Conservation (phyloP, 1,284 basidiomycete species). For the Malassezia obtusa region DNA sequence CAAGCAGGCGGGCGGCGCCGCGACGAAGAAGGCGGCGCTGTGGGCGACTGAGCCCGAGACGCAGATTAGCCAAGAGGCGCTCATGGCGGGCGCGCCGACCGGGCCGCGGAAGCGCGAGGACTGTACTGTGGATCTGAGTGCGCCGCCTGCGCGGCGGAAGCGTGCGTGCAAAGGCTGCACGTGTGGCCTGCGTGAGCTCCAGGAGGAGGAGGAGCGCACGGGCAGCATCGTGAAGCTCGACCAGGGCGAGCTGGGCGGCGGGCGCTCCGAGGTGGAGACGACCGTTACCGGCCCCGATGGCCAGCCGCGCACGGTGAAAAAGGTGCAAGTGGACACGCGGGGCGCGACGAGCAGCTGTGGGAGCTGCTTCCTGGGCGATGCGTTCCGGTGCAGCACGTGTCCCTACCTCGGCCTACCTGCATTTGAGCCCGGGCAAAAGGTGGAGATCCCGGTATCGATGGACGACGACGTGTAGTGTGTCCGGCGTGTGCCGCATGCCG, state of each 20-base stretch:
- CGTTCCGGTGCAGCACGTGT: conserved; percentile 88
- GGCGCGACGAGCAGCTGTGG: conserved; percentile 77
- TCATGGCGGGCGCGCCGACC: conserved; percentile 26
- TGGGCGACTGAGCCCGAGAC: conserved; percentile 36
- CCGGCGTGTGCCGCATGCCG: not conserved
- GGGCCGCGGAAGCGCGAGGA: conserved; percentile 35
- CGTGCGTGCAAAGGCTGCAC: conserved; percentile 48
- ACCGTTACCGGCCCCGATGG: conserved; percentile 42
- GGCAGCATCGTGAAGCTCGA: conserved; percentile 35
- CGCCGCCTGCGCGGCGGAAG: conserved; percentile 28
- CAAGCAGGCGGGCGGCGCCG: conserved; percentile 19
- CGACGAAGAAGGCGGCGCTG: conserved; percentile 29
- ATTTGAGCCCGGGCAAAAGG: conserved; percentile 96
- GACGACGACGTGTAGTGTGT: conserved; percentile 33
- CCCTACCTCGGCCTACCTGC: conserved; percentile 92
- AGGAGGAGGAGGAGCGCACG: conserved; percentile 38
- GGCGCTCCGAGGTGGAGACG: conserved; percentile 31
- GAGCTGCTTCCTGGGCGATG: conserved; percentile 95
- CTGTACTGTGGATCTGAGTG: conserved; percentile 36
- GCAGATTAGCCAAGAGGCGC: conserved; percentile 32
- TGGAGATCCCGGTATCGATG: conserved; percentile 55
- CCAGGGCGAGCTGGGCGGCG: conserved; percentile 23
- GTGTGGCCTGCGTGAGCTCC: conserved; percentile 42
- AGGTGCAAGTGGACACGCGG: conserved; percentile 44
- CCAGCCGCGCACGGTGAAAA: conserved; percentile 38